A percentile compares a stretch with the other conserved stretches of the same genome.
phyloP scores from a whole-genome alignment of 164 flowering plant genomes.

The Sextonia rubra region DNA sequence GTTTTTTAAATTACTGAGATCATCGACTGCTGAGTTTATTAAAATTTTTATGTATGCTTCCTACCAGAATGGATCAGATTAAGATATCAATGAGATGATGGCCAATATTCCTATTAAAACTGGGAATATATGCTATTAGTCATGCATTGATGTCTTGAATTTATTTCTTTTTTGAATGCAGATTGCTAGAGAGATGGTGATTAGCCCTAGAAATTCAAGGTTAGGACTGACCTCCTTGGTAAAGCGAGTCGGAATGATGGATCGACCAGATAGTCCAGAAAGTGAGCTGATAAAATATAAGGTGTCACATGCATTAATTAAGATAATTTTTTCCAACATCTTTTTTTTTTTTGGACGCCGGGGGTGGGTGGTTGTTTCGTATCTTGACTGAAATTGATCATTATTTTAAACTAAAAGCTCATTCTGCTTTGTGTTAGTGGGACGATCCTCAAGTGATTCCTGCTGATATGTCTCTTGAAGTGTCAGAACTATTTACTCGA shows the following conservation, averaged over 20 bases:
- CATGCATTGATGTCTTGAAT: not conserved
- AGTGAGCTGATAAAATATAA: slow-evolving; percentile 69
- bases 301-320: slow-evolving; percentile 31
- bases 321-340: not conserved
- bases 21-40: not conserved
- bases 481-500: slow-evolving; percentile 84
- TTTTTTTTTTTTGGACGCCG: too few relatives aligned
- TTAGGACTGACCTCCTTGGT: slow-evolving; percentile 68
- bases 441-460: slow-evolving; percentile 85
- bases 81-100: too few relatives aligned
- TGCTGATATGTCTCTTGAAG: slow-evolving; percentile 77
- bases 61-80: too few relatives aligned
- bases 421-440: slow-evolving; percentile 55
- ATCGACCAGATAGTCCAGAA: slow-evolving; percentile 67
- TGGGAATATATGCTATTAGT: too few relatives aligned
- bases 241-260: slow-evolving; percentile 50
- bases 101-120: not conserved
- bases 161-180: slow-evolving; percentile 23
- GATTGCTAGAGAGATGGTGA: slow-evolving; percentile 99
- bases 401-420: too few relatives aligned
- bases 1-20: not conserved
- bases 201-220: slow-evolving; percentile 81
- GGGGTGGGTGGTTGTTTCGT: too few relatives aligned
- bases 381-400: not conserved
- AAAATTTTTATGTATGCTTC: not conserved